Evolutionary conservation across 371 early-diverging fungal genomes (phyloP), one percentile per base, ranked within the genome.

Genomic region (Ordospora colligata): DNA sequence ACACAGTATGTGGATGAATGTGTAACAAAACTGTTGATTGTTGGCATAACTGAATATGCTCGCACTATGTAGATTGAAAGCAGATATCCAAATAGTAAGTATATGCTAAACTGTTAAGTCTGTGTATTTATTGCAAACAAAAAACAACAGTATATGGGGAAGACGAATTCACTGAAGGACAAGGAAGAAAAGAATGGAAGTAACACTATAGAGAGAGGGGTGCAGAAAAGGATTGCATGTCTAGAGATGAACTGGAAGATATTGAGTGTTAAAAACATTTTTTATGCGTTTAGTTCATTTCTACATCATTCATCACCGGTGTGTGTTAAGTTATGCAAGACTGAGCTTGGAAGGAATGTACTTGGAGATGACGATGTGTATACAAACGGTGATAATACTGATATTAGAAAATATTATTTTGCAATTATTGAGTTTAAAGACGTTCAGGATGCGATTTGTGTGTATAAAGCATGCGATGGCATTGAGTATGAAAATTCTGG

Each of bases 391-490:
- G 43, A 22, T 7, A 21, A 25, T 12, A 21, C 12, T n/a, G 19
- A 40, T 7, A 32, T 58, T 3, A n/a, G 37, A 14, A 40, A 37
- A 37, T 58, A 40, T 11, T 58, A 58, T 17, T 51, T 27, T 63
- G 66, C 67, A 14, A 44, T 75, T 58, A 32, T 46, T 0, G 75
- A 70, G 14, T 75, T 75, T 47, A 43, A 37, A 9, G 53, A 69
- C 8, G 23, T 22, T 1, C 52, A 45, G 10, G 50, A 68, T 40
- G 74, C 75, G 10, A 62, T 58, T 25, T 11, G 32, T 12, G 44
- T 70, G 12, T 75, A 75, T 27, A 11, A 73, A 23, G 25, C 65
- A 6, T 73, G 51, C 22, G 75, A 75, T 21, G 75, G 70, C 3
- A 22, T 52, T 7, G 37, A 51, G 10, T 53, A 73, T 22, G 75